Percentiles rank a stretch among this genome's conserved stretches.
phyloP scores from a whole-genome alignment of 495 filamentous ascomycete species.

The Gamarada debralockiae region DNA sequence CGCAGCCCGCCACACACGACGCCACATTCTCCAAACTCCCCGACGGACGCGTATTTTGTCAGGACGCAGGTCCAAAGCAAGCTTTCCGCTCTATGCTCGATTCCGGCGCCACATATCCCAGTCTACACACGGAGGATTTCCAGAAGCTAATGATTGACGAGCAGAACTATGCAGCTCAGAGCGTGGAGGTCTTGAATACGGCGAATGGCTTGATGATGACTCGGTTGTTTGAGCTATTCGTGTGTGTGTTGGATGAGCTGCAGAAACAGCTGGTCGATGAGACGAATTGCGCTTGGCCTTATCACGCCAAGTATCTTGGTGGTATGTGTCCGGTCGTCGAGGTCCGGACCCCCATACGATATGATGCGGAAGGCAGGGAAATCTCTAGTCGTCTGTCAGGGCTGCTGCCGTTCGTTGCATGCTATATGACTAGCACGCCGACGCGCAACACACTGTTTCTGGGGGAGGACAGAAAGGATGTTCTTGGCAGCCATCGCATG shows the following conservation, averaged over 20 bases:
- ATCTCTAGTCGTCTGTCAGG: conserved; percentile 33
- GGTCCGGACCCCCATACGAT: neutral
- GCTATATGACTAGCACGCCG: conserved; percentile 39
- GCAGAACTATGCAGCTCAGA: conserved; percentile 35
- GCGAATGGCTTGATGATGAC: conserved; percentile 18
- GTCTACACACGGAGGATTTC: conserved; percentile 33
- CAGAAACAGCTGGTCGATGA: conserved; percentile 15
- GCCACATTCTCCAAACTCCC: neutral
- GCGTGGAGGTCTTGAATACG: conserved; percentile 15
- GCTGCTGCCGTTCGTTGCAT: conserved; percentile 37
- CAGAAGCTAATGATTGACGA: conserved; percentile 29
- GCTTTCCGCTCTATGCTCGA: conserved; percentile 35
- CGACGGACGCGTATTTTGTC: conserved; percentile 2
- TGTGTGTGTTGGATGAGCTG: conserved; percentile 18
- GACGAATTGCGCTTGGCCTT: neutral
- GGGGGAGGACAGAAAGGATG: conserved; percentile 38
- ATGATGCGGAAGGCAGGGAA: conserved; percentile 12
- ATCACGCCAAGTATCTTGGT: conserved; percentile 6
- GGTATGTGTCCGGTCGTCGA: conserved; percentile 8
- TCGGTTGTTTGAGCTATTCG: conserved; percentile 39
- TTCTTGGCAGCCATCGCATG: conserved; percentile 37
- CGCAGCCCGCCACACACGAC: neutral
- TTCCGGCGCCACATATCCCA: conserved; percentile 40
- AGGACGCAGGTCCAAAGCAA: conserved; percentile 2
- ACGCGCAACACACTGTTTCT: conserved; percentile 33